These are phyloP conservation scores for Globisporangium barbulae DNA, from an alignment of 352 stramenopile species.

Conservation along the genomic window DNA sequence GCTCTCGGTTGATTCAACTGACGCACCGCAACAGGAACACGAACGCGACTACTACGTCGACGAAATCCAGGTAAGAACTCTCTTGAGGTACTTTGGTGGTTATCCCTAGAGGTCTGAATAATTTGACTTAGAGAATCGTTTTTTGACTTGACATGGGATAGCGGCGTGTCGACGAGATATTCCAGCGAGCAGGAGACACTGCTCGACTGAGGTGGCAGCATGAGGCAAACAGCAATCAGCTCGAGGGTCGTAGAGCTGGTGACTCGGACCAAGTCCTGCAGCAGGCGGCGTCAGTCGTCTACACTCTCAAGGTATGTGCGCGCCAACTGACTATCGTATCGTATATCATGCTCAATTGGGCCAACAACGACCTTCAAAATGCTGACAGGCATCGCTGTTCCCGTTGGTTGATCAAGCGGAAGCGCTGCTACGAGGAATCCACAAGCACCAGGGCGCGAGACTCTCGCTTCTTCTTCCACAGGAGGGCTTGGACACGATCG, in stretches of 20 bases:
- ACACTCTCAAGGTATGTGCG: slow-evolving; percentile 39
- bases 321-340: neutral
- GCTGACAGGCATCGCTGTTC: slow-evolving; percentile 38
- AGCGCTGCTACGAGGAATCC: slow-evolving; percentile 36
- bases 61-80: slow-evolving; percentile 36
- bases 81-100: neutral
- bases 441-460: slow-evolving; percentile 31
- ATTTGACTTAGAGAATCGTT: neutral
- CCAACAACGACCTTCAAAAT: neutral
- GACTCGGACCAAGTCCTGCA: slow-evolving; percentile 30
- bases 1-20: neutral
- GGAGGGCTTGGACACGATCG: slow-evolving; percentile 35
- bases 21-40: neutral
- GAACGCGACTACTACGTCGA: slow-evolving; percentile 32
- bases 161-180: slow-evolving; percentile 47
- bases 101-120: neutral
- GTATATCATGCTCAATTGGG: slow-evolving; percentile 1
- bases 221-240: slow-evolving; percentile 26
- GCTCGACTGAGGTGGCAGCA: slow-evolving; percentile 21
- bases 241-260: slow-evolving; percentile 10
- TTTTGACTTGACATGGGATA: slow-evolving; percentile 10
- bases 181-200: slow-evolving; percentile 32
- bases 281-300: slow-evolving; percentile 40
- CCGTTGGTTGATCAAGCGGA: slow-evolving; percentile 53
- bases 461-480: slow-evolving; percentile 40